Evolutionary conservation across 2,329 filamentous ascomycete genomes (phyloP), one percentile per base, ranked within the genome.

Genomic region (Madurella mycetomatis): DNA sequence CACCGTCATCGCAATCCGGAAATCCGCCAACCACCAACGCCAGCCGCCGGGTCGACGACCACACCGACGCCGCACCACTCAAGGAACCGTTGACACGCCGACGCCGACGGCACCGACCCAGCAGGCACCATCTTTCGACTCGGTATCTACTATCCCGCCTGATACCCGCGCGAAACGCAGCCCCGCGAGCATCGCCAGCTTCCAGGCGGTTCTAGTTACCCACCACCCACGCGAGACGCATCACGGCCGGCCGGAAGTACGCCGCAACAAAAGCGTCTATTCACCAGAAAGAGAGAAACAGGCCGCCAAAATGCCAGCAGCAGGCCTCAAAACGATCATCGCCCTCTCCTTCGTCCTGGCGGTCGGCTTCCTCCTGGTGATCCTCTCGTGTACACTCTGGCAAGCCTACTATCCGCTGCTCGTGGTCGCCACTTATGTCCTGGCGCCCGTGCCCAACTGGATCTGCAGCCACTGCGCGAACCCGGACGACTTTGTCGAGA

Each of bases 291-390:
- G 11, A 9, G 13, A 37, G 9, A 11, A 37, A 58, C 58, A 25
- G 25, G 25, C 25, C 25, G 25, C 68, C 75, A 78, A 66, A 60
- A 83, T 84, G 81, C 72, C 80, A 76, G 83, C 89, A 78, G 91
- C 94, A 66, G 94, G 94, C 71, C 86, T 99, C 69, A 97, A 96
- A 78, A 99, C 94, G 64, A 99, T 99, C 75, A 99, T 99, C 73
- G 90, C 90, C 62, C 88, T 99, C 65, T 97, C 94, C 70, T 99
- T 99, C 76, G 94, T 99, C 70, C 90, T 99, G 62, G 94, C 94
- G 65, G 94, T 99, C 67, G 94, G 94, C 66, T 99, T 99, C 77
- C 89, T 99, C 66, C 90, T 99, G 64, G 94, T 97, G 65, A 99
- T 99, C 73, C 88, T 99, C 66, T 96, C 92, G 60, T 95, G 92